A percentile compares a stretch with the other conserved stretches of the same genome.
phyloP scores from a whole-genome alignment of 2,329 filamentous ascomycete species.

The Rugonectria rugulosa region DNA sequence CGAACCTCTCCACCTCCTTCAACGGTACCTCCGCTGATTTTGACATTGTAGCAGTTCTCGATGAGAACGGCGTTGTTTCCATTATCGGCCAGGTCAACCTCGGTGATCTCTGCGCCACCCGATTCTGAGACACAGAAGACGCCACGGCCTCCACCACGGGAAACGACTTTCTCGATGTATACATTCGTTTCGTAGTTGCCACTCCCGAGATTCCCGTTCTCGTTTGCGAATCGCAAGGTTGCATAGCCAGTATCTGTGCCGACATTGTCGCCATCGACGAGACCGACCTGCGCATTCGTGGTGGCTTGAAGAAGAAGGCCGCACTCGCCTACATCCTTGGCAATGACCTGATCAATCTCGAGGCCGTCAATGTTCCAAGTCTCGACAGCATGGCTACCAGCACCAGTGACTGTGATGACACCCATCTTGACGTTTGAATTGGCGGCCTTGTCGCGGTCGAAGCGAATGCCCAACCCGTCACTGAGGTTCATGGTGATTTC shows the following conservation, averaged over 20 bases:
- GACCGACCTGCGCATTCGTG: slow-evolving; percentile 58
- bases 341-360: slow-evolving; percentile 59
- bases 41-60: slow-evolving; percentile 66
- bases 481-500: slow-evolving; percentile 62
- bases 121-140: slow-evolving; percentile 65
- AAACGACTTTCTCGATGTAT: slow-evolving; percentile 59
- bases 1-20: slow-evolving; percentile 64
- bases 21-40: slow-evolving; percentile 58
- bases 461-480: slow-evolving; percentile 63
- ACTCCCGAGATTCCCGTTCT: slow-evolving; percentile 58
- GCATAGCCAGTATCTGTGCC: slow-evolving; percentile 61
- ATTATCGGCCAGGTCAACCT: slow-evolving; percentile 59
- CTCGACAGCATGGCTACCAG: slow-evolving; percentile 64
- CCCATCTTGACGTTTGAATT: slow-evolving; percentile 64
- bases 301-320: slow-evolving; percentile 63
- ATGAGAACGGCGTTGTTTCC: slow-evolving; percentile 65
- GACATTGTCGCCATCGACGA: slow-evolving; percentile 65
- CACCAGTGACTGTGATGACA: slow-evolving; percentile 58
- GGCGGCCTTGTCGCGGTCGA: slow-evolving; percentile 61
- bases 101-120: slow-evolving; percentile 58
- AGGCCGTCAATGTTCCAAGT: slow-evolving; percentile 67
- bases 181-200: slow-evolving; percentile 61
- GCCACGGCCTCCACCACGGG: slow-evolving; percentile 63
- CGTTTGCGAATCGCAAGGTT: slow-evolving; percentile 64
- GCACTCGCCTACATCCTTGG: slow-evolving; percentile 61